Percentiles rank a stretch among this genome's conserved stretches.
phyloP scores from a whole-genome alignment of 176 grass and related monocot species.

The Poa annua region DNA sequence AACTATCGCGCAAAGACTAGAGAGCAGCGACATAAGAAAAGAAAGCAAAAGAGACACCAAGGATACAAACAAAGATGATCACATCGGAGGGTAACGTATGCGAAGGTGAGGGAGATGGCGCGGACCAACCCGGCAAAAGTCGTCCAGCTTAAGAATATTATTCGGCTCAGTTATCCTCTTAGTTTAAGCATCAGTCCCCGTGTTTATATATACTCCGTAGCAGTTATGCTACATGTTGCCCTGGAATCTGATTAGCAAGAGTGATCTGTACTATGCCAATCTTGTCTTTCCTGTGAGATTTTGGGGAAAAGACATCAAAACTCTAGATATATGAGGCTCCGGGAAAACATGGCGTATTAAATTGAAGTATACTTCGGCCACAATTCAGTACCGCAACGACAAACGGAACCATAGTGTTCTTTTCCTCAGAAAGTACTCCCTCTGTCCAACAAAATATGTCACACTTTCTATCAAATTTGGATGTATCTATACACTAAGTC shows the following conservation, averaged over 20 bases:
- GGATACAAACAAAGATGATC: constrained; percentile 8
- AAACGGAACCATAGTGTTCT: too few species aligned
- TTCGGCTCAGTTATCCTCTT: not conserved
- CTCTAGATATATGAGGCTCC: not conserved
- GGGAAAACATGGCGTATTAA: not conserved
- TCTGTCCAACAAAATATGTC: too few species aligned
- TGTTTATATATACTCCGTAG: not conserved
- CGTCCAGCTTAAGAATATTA: not conserved
- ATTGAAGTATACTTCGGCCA: not conserved
- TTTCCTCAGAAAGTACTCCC: too few species aligned
- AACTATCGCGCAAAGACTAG: not conserved
- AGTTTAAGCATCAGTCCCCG: not conserved
- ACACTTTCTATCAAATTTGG: too few species aligned
- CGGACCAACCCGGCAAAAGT: not conserved
- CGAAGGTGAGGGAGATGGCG: not conserved
- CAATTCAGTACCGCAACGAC: not conserved
- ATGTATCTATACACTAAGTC: too few species aligned
- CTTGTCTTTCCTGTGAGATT: not conserved
- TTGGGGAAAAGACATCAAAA: not conserved
- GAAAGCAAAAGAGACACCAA: not conserved
- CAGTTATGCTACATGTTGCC: not conserved
- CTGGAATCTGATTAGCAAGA: constrained; percentile 14
- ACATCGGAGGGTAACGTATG: not conserved
- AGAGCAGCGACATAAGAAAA: not conserved
- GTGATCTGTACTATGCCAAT: not conserved